phyloP scores from a whole-genome alignment of 202 grass and related monocot genomes.

The Cymbopogon flexuosus region DNA sequence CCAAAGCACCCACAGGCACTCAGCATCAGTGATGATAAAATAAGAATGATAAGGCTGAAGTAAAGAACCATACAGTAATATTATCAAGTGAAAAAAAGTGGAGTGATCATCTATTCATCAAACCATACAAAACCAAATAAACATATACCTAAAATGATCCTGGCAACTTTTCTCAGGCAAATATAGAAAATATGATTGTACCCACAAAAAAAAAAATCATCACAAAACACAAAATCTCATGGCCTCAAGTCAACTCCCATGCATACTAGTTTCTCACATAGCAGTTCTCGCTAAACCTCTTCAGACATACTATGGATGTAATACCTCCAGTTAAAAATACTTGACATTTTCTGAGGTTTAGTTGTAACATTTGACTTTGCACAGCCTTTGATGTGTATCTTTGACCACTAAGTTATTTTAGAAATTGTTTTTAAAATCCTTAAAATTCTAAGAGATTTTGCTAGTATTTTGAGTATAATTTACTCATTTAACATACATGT shows the following conservation, averaged over 20 bases:
- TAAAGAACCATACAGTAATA: neutral
- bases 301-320: neutral
- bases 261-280: neutral
- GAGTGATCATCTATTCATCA: neutral
- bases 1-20: slow-evolving; percentile 2
- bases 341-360: neutral
- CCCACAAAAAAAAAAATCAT: neutral
- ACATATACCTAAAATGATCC: slow-evolving; percentile 7
- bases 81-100: neutral
- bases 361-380: neutral
- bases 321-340: neutral
- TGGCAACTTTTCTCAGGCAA: neutral
- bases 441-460: neutral
- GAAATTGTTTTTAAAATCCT: neutral
- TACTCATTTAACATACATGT: neutral
- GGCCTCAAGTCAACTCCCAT: neutral
- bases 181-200: neutral
- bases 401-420: neutral
- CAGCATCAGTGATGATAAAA: slow-evolving; percentile 32
- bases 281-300: neutral
- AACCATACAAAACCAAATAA: slow-evolving; percentile 7
- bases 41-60: neutral
- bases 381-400: neutral
- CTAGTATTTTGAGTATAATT: neutral
- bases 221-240: neutral